A percentile compares a stretch with the other conserved stretches of the same genome.
Evolutionary conservation across 2,329 filamentous ascomycete genomes (phyloP).

Genomic region (Eutypa lata): DNA sequence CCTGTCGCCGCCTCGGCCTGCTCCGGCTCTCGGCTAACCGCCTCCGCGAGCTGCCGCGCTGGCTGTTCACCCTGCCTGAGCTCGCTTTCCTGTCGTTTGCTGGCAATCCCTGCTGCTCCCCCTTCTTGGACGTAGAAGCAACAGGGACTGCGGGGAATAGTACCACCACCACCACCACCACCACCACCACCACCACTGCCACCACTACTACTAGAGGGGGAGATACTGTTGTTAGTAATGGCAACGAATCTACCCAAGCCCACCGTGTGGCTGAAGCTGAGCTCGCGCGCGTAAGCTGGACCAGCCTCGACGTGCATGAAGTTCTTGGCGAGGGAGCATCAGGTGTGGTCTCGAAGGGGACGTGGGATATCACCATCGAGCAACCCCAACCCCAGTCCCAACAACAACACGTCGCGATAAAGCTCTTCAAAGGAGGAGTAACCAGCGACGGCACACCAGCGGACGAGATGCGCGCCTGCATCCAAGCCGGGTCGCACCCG

Average conservation of each 20-base stretch:
- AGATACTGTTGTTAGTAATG: too few relatives aligned
- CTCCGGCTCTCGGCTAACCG: too few relatives aligned
- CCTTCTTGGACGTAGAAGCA: too few relatives aligned
- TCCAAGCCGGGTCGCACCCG: conserved; percentile 43
- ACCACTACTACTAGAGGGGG: too few relatives aligned
- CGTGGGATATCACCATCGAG: conserved; percentile 29
- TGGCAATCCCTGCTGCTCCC: too few relatives aligned
- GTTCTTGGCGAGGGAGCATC: conserved; percentile 43
- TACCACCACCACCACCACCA: too few relatives aligned
- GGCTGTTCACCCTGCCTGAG: too few relatives aligned
- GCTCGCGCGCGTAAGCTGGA: conserved; percentile 38
- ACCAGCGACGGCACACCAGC: conserved; percentile 44
- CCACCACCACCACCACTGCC: too few relatives aligned
- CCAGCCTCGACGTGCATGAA: conserved; percentile 35
- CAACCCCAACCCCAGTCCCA: conserved; percentile 3
- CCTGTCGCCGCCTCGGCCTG: too few relatives aligned
- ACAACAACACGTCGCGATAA: conserved; percentile 41
- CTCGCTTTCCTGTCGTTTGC: too few relatives aligned
- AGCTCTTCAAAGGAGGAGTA: conserved; percentile 45
- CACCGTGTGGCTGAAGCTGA: conserved; percentile 30
- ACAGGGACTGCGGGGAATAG: too few relatives aligned
- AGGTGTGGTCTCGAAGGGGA: conserved; percentile 41
- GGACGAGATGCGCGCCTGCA: conserved; percentile 47
- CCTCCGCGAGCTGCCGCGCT: too few relatives aligned
- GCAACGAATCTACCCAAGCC: conserved; percentile 31